A percentile compares a stretch with the other conserved stretches of the same genome.
Evolutionary conservation across 495 filamentous ascomycete genomes (phyloP).

Genomic region (Paragyromitra xinjiangensis): DNA sequence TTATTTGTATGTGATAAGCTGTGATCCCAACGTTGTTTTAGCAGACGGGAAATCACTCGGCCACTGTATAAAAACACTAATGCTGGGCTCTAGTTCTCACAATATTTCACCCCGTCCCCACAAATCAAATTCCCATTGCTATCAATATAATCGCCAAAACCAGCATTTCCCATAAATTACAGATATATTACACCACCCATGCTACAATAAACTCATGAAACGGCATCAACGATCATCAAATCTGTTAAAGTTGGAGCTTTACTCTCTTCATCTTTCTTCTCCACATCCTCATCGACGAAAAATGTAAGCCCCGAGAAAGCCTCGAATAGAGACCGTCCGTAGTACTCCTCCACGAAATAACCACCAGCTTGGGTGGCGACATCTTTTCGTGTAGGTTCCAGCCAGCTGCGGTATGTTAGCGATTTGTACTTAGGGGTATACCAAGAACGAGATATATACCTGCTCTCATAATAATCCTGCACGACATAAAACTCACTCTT

Average conservation of each 20-base stretch:
- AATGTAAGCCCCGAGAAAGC: slow-evolving; percentile 89
- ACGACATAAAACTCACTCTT: slow-evolving; percentile 74
- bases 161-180: slow-evolving; percentile 10
- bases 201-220: slow-evolving; percentile 23
- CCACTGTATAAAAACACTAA: not conserved
- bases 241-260: slow-evolving; percentile 43
- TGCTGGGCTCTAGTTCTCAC: not conserved
- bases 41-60: slow-evolving; percentile 8
- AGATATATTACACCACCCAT: slow-evolving; percentile 6
- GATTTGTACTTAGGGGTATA: not conserved
- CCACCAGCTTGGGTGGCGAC: slow-evolving; percentile 75
- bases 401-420: slow-evolving; percentile 61
- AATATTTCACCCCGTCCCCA: not conserved
- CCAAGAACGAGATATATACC: slow-evolving; percentile 25
- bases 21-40: not conserved
- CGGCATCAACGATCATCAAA: slow-evolving; percentile 49
- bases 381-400: slow-evolving; percentile 71
- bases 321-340: slow-evolving; percentile 78
- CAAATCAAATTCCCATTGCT: not conserved
- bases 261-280: slow-evolving; percentile 45
- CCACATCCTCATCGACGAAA: slow-evolving; percentile 77
- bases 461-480: slow-evolving; percentile 69
- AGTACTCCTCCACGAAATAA: slow-evolving; percentile 82
- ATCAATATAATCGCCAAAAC: not conserved
- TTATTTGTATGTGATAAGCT: not conserved